Base-by-base conservation (phyloP, 345 rosid species). In the Pugionium dolabratum region DNA sequence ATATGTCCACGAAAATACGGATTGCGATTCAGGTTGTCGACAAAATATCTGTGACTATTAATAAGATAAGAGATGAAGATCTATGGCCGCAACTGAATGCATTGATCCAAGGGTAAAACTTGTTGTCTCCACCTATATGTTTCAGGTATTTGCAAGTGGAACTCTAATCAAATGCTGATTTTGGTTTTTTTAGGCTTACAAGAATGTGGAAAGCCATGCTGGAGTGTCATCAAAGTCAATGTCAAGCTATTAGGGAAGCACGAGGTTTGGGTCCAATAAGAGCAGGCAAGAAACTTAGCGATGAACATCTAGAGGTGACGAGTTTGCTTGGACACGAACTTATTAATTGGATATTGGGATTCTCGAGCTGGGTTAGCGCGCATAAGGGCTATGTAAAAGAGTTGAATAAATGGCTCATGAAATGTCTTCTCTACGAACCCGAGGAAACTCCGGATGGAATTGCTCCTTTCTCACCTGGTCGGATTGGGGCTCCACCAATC, bases 141-240 rank as follows among this genome's bases (percentile, higher is more conserved):
- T 34, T 32, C 25, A 37, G 54, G 55, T 66, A 6, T 55, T 3
- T 43, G 29, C 25, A 31, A 9, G 4, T 25, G 35, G 5, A 48
- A 9, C 18, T 18, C 18, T 18, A 18, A 18, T 18, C 18, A 18
- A 18, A 18, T 55, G 37, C 57, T 69, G 61, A 51, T 30, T 30
- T 1, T 3, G 10, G 25, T 48, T 34, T 54, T 2, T 18, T 49
- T 79, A 95, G 99, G 83, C 79, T 95, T 61, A 82, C 79, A 28
- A 83, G 86, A 82, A 95, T 95, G 99, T 95, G 99, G 99, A 95
- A 72, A 78, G 50, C 76, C 4, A 89, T 95, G 96, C 92, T 87
- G 9, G 94, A 87, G 40, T 95, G 99, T 66, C 98, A 95, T 74
- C 91, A 65, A 25, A 78, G 25, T 76, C 99, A 91, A 75, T 86